Evolutionary conservation across 176 grass and related monocot species (phyloP).

Genomic region (Panicum miliaceum): DNA sequence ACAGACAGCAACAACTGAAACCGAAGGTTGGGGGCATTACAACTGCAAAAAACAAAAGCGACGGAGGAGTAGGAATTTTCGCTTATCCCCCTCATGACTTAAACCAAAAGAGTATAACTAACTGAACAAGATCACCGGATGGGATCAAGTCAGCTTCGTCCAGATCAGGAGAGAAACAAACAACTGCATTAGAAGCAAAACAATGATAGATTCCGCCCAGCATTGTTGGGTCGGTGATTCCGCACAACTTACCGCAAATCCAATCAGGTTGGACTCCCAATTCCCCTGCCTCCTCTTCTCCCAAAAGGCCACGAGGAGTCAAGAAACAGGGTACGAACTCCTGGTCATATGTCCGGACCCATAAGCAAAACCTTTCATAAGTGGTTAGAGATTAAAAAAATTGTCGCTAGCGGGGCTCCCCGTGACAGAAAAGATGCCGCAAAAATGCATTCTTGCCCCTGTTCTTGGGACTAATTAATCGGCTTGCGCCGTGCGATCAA

Average conservation of each 20-base stretch:
- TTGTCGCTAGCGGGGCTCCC: conserved; percentile 14
- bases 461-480: neutral
- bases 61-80: neutral
- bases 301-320: neutral
- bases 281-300: neutral
- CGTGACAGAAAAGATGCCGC: neutral
- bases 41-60: neutral
- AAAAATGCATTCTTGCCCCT: neutral
- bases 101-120: conserved; percentile 1
- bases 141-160: neutral
- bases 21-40: neutral
- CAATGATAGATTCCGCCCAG: conserved; percentile 6
- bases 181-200: conserved; percentile 5
- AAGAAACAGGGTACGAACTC: conserved; percentile 5
- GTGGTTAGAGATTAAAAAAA: neutral
- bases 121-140: conserved; percentile 30
- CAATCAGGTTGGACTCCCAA: neutral
- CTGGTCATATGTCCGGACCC: neutral
- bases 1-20: neutral
- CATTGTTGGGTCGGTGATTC: neutral
- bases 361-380: conserved; percentile 19
- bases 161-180: conserved; percentile 29
- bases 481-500: neutral
- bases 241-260: conserved; percentile 22
- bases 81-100: neutral